Evolutionary conservation across 2,329 filamentous ascomycete genomes (phyloP).

Genomic region (Berkeleyomyces rouxiae): DNA sequence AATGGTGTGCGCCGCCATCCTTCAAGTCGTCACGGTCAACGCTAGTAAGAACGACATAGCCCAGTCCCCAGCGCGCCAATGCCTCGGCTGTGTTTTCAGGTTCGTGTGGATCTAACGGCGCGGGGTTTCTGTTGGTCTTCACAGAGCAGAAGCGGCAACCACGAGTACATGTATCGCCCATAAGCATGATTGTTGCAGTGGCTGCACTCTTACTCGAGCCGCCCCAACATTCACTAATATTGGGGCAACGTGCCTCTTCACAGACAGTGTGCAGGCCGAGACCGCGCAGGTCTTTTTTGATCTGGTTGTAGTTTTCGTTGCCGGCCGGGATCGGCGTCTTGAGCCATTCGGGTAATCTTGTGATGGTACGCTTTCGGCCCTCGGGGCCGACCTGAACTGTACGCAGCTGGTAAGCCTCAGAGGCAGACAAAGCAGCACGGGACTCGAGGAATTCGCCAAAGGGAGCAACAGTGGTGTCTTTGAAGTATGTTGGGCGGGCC

Average conservation of each 20-base stretch:
- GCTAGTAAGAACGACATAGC: constrained; percentile 85
- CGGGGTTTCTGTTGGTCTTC: constrained; percentile 62
- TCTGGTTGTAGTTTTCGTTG: constrained; percentile 73
- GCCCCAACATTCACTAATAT: constrained; percentile 97
- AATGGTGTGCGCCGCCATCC: constrained; percentile 78
- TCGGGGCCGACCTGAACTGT: constrained; percentile 48
- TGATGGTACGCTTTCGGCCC: constrained; percentile 46
- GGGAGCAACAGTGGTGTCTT: constrained; percentile 38
- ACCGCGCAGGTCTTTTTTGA: constrained; percentile 83
- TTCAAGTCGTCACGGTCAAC: constrained; percentile 86
- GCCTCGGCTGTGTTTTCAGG: constrained; percentile 95
- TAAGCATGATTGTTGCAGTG: constrained; percentile 97
- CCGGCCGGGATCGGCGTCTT: constrained; percentile 85
- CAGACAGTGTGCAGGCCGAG: constrained; percentile 89
- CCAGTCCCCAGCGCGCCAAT: constrained; percentile 77
- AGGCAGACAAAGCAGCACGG: constrained; percentile 27
- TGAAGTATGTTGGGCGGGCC: constrained; percentile 38
- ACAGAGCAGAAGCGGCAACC: constrained; percentile 96
- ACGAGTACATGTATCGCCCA: constrained; percentile 95
- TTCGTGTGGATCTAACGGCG: constrained; percentile 83
- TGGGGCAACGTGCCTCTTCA: constrained; percentile 92
- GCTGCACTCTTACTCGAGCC: constrained; percentile 75
- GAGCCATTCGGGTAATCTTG: constrained; percentile 77
- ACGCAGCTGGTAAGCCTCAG: constrained; percentile 42
- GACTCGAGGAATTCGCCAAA: constrained; percentile 40